phyloP scores from a whole-genome alignment of 805 yeast genomes.

The Yamadazyma phyllophila region DNA sequence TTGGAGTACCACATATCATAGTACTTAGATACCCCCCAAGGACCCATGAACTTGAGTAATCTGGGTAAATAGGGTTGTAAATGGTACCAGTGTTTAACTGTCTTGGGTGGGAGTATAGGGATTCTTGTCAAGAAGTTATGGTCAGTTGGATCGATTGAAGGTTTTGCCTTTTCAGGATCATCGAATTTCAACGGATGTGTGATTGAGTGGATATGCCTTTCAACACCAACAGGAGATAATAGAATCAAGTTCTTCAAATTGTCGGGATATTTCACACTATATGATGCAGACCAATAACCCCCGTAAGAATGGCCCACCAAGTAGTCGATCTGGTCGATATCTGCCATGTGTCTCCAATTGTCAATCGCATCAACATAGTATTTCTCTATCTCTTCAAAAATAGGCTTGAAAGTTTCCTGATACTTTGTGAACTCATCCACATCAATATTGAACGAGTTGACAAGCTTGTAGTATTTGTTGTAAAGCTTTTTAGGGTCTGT shows the following conservation, averaged over 20 bases:
- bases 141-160: constrained; percentile 43
- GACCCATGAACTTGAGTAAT: constrained; percentile 45
- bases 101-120: constrained; percentile 35
- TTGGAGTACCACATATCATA: constrained; percentile 41
- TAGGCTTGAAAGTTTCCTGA: constrained; percentile 33
- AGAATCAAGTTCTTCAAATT: constrained; percentile 53
- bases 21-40: constrained; percentile 37
- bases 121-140: constrained; percentile 47
- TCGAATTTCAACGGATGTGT: constrained; percentile 32
- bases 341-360: constrained; percentile 54
- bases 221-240: constrained; percentile 79
- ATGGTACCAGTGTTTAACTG: constrained; percentile 36
- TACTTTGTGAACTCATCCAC: constrained; percentile 27
- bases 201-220: constrained; percentile 61
- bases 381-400: constrained; percentile 47
- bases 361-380: constrained; percentile 62
- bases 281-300: constrained; percentile 67
- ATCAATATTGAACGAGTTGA: constrained; percentile 32
- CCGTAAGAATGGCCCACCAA: constrained; percentile 79
- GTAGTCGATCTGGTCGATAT: constrained; percentile 53
- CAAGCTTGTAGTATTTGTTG: constrained; percentile 40
- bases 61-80: constrained; percentile 46
- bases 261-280: constrained; percentile 57
- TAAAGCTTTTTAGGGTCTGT: constrained; percentile 27
- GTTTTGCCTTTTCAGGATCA: constrained; percentile 17